A percentile compares a stretch with the other conserved stretches of the same genome.
Conservation (phyloP, 257 asterid genomes). For the Henckelia pumila region DNA sequence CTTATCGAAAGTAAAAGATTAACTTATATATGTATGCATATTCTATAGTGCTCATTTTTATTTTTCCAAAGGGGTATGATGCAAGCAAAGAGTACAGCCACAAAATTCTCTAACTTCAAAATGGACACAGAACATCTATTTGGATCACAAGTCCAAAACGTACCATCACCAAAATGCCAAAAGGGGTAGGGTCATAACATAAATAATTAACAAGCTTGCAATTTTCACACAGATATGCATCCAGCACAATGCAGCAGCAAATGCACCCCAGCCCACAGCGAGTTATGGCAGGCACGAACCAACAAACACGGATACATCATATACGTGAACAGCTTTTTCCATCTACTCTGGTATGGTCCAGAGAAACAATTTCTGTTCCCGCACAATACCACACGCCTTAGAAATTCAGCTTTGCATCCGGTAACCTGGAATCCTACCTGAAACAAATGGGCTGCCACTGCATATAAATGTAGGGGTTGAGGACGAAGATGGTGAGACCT, state of each 20-base stretch:
- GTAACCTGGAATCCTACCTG: slow-evolving; percentile 58
- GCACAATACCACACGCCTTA: slow-evolving; percentile 51
- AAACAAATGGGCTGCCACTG: slow-evolving; percentile 57
- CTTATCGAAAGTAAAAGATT: too few relatives aligned
- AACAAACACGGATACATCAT: slow-evolving; percentile 31
- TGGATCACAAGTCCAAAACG: background rate
- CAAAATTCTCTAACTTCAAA: background rate
- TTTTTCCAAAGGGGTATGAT: background rate
- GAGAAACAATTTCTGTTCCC: slow-evolving; percentile 72
- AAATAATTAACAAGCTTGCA: slow-evolving; percentile 40
- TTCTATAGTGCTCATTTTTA: too few relatives aligned
- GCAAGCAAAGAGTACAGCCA: background rate
- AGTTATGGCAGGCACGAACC: background rate
- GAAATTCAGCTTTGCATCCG: slow-evolving; percentile 59
- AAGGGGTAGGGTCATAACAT: slow-evolving; percentile 24
- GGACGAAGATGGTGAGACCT: slow-evolving; percentile 45
- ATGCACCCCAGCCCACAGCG: slow-evolving; percentile 18
- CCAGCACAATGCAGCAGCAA: slow-evolving; percentile 29
- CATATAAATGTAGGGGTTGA: slow-evolving; percentile 49
- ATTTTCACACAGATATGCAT: slow-evolving; percentile 33
- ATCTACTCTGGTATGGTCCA: slow-evolving; percentile 79
- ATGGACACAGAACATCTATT: background rate
- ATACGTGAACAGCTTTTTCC: slow-evolving; percentile 28
- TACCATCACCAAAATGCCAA: background rate
- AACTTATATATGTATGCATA: too few relatives aligned